Base-by-base conservation (phyloP, 2,329 filamentous ascomycete species). In the Juglanconis oblonga region DNA sequence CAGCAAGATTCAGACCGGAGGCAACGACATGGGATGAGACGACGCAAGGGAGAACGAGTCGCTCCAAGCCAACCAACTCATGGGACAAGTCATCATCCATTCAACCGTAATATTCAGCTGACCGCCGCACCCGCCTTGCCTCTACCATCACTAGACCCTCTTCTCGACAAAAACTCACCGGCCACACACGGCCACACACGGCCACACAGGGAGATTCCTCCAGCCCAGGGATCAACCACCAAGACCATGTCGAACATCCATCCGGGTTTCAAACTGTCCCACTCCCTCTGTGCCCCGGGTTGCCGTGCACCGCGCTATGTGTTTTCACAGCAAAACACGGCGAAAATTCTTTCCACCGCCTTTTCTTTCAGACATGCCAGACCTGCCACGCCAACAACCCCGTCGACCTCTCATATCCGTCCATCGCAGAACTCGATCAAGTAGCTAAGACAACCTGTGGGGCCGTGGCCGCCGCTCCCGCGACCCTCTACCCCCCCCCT, bases 401-500 rank as follows among this genome's bases (percentile, higher is more conserved):
- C n/a, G n/a, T n/a, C n/a, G n/a, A n/a, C 14, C 14, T 13, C 13
- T 42, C 38, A 9, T 4, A 42, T 9, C 8, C 38, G 38, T 13
- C 7, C 38, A 42, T 13, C n/a, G 13, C n/a, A 10, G 24, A 6
- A n/a, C 7, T 6, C 44, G 24, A 47, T 11, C 5, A 10, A 10
- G 24, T 5, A 47, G 44, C 8, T 13, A 4, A 42, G 38, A 42
- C 4, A 47, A 47, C n/a, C 17, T 24, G 44, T 47, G 44, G 44
- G 44, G 44, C 59, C 55, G 45, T 49, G 61, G 61, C 61, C 61
- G 54, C 61, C 57, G 61, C 55, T 40, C 55, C 44, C 55, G 51
- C 53, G 61, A 58, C 61, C 61, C 49, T 36, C 29, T 33, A 11
- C 11, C 31, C 14, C 24, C 36, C 24, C 29, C 42, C n/a, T n/a